A percentile compares a stretch with the other conserved stretches of the same genome.
phyloP scores from a whole-genome alignment of 108 stramenopile genomes.

The Schizochytrium sp. region DNA sequence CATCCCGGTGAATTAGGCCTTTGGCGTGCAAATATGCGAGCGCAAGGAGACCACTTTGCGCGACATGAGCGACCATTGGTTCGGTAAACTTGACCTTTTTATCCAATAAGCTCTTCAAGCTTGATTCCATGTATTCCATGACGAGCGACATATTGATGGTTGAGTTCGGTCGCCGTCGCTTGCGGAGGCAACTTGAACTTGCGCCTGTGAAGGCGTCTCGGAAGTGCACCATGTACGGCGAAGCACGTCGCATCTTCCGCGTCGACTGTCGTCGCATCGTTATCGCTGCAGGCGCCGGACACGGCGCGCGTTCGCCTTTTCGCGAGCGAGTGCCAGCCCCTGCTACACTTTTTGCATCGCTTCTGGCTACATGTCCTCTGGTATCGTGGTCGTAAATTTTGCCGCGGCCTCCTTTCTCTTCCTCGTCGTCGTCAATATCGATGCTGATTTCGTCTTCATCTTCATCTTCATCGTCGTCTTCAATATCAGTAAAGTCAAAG shows the following conservation, averaged over 20 bases:
- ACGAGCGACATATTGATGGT: neutral
- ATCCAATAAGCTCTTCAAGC: neutral
- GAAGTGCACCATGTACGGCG: neutral
- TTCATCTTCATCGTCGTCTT: too few relatives aligned
- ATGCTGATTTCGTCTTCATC: too few relatives aligned
- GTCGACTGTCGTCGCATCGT: neutral
- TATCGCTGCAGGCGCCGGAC: neutral
- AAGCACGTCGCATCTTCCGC: neutral
- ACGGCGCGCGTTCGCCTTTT: neutral
- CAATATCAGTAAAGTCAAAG: too few relatives aligned
- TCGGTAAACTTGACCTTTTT: neutral
- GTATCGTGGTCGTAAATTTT: too few relatives aligned
- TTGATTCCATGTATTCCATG: neutral
- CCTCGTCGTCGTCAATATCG: too few relatives aligned
- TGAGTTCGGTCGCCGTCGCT: neutral
- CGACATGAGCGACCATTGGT: neutral
- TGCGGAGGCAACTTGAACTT: neutral
- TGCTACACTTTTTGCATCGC: too few relatives aligned
- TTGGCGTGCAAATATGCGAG: conserved; percentile 38
- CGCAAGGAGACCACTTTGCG: conserved; percentile 20
- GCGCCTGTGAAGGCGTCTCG: neutral
- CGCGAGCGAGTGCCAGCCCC: too few relatives aligned
- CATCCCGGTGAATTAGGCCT: conserved; percentile 42
- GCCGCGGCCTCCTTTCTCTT: too few relatives aligned
- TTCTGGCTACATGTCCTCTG: too few relatives aligned